phyloP scores from a whole-genome alignment of 495 filamentous ascomycete species.

The Penicillium antarcticum region DNA sequence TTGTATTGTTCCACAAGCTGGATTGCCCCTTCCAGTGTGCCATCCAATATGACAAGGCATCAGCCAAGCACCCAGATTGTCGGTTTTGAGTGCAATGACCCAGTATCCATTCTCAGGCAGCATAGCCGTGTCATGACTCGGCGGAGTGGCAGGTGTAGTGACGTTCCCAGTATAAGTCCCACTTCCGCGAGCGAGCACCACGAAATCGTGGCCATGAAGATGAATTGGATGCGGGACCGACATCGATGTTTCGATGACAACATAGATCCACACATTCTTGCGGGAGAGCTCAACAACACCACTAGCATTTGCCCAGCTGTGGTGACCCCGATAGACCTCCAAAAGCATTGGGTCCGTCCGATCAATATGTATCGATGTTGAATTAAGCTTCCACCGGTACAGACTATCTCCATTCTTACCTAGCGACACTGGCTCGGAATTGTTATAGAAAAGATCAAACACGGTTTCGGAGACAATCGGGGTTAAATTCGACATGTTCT shows the following conservation, averaged over 20 bases:
- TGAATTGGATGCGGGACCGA: constrained; percentile 76
- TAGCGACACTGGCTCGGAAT: constrained; percentile 11
- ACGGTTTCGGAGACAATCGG: constrained; percentile 39
- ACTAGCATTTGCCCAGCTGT: constrained; percentile 10
- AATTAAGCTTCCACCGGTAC: constrained; percentile 28
- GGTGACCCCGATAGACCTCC: constrained; percentile 16
- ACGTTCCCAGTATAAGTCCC: constrained; percentile 9
- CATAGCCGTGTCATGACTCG: constrained; percentile 59
- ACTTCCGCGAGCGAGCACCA: constrained; percentile 11
- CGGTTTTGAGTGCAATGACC: constrained; percentile 52
- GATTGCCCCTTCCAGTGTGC: constrained; percentile 42
- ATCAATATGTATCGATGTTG: constrained; percentile 24
- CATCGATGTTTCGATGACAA: constrained; percentile 51
- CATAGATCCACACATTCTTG: constrained; percentile 57
- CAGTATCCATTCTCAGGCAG: constrained; percentile 43
- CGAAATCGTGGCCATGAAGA: constrained; percentile 67
- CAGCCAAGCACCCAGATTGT: constrained; percentile 52
- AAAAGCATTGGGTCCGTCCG: constrained; percentile 27
- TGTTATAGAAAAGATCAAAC: constrained; percentile 1
- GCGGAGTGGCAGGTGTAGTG: constrained; percentile 36
- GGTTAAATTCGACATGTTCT: constrained; percentile 30
- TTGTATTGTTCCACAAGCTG: constrained; percentile 43
- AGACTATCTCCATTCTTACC: constrained; percentile 7
- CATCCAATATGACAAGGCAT: constrained; percentile 54
- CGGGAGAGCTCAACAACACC: constrained; percentile 47